Evolutionary conservation across 306 rosid species (phyloP), one percentile per base, ranked within the genome.

Genomic region (Acmispon strigosus): DNA sequence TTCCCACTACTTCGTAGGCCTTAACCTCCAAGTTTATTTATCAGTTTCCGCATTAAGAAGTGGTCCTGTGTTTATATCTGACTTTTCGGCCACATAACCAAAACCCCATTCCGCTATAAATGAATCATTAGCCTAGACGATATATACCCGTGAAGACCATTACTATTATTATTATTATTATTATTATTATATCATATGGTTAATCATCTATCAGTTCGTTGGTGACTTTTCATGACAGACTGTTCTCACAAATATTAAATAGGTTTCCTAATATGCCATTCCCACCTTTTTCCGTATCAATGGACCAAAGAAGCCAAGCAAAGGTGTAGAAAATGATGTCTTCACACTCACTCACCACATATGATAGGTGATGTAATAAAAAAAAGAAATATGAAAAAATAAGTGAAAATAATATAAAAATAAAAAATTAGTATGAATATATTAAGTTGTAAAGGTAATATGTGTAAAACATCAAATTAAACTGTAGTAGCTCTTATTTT

Each of bases 171-270:
- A 65, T 70, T 56, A 19, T 69, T 39, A n/a, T 58, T n/a, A n/a
- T n/a, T 56, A 65, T 70, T 56, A 19, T 69, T 39, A n/a, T 58
- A 64, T 56, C 60, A 62, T 61, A 69, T 57, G 70, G 56, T 34
- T 71, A 72, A 66, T 17, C 64, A 57, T 57, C 50, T 41, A 29
- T 22, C 71, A 53, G 22, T 66, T 78, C 71, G 8, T 53, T 74
- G 32, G 54, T 62, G 36, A 65, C 77, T 81, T 81, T 67, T 77
- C 67, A 63, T 69, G 66, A 68, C 85, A 73, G 74, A 15, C 62
- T 77, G 82, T 68, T 15, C 37, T 39, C 52, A 68, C 32, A 75
- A 34, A 43, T 29, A 27, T 42, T 54, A 15, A 47, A 42, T 18
- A 11, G 44, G 15, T 57, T 66, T 27, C 62, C 70, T 54, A 39